phyloP scores from a whole-genome alignment of 495 filamentous ascomycete genomes.

The Talaromyces borbonicus region DNA sequence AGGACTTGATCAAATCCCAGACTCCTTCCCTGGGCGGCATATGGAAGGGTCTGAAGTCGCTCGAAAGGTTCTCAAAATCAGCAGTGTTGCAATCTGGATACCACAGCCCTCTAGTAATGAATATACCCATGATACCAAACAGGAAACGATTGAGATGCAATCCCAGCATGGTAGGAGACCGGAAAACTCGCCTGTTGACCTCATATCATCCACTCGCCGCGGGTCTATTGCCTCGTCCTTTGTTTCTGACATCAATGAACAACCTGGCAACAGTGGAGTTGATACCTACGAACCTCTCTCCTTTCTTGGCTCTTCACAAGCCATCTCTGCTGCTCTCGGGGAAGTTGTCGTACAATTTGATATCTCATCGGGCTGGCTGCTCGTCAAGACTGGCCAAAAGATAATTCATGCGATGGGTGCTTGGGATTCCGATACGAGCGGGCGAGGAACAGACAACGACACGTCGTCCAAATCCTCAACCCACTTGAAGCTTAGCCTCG shows the following conservation, averaged over 20 bases:
- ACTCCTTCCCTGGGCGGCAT: no score
- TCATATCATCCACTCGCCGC: constrained; percentile 16
- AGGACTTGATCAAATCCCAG: neutral
- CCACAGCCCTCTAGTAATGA: constrained; percentile 13
- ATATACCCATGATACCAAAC: constrained; percentile 2
- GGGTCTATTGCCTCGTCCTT: constrained; percentile 12
- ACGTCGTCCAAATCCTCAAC: constrained; percentile 16
- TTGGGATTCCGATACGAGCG: constrained; percentile 7
- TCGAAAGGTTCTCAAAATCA: constrained; percentile 26
- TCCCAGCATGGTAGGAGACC: constrained; percentile 7
- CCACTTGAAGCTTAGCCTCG: constrained; percentile 40
- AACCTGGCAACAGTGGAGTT: constrained; percentile 4
- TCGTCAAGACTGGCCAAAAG: constrained; percentile 49
- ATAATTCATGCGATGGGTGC: constrained; percentile 35
- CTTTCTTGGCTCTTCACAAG: constrained; percentile 6
- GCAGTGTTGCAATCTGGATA: constrained; percentile 27
- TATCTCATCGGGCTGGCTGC: constrained; percentile 56
- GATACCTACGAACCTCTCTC: neutral
- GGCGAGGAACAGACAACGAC: constrained; percentile 11
- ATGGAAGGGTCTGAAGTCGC: constrained; percentile 16
- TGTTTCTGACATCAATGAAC: constrained; percentile 7
- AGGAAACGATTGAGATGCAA: neutral
- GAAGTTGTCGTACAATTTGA: constrained; percentile 52
- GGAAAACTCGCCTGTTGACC: constrained; percentile 18
- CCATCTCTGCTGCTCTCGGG: constrained; percentile 47